A percentile compares a stretch with the other conserved stretches of the same genome.
Evolutionary conservation across 768 basidiomycete genomes (phyloP).

Genomic region (Neoboletus magnificus): DNA sequence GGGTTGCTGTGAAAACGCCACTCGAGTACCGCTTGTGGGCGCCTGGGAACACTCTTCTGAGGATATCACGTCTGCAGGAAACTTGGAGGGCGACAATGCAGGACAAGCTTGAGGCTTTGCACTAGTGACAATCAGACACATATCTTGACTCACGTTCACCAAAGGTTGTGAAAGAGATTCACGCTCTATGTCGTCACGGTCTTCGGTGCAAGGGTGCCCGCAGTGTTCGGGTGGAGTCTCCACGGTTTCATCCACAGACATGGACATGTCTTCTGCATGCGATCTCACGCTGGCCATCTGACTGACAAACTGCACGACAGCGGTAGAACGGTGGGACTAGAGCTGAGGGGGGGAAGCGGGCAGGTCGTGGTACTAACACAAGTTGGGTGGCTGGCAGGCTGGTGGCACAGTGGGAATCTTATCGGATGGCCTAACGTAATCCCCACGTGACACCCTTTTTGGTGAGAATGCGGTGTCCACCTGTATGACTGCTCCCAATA

Average conservation of each 20-base stretch:
- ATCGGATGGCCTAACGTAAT: constrained; percentile 10
- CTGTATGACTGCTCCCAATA: neutral
- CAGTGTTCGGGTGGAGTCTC: neutral
- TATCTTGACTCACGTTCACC: constrained; percentile 37
- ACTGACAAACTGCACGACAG: neutral
- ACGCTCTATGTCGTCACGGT: constrained; percentile 14
- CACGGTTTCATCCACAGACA: constrained; percentile 1
- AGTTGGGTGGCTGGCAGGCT: constrained; percentile 11
- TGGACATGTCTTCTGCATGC: constrained; percentile 1
- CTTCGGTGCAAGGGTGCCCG: neutral
- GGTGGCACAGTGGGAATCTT: constrained; percentile 25
- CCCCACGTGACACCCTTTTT: constrained; percentile 16
- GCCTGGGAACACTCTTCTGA: constrained; percentile 20
- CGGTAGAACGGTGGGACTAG: neutral
- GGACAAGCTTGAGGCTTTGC: constrained; percentile 33
- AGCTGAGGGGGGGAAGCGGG: constrained; percentile 5
- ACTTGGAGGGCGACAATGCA: constrained; percentile 25
- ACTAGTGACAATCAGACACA: constrained; percentile 26
- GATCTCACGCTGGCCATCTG: constrained; percentile 18
- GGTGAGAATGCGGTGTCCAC: too few species aligned
- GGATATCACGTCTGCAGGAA: constrained; percentile 5
- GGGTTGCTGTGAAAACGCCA: constrained; percentile 34
- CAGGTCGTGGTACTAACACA: constrained; percentile 28
- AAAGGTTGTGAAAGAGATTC: constrained; percentile 23
- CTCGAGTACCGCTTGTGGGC: constrained; percentile 1